Conservation (phyloP, 768 basidiomycete species). For the Tylopilus subfusipes region DNA sequence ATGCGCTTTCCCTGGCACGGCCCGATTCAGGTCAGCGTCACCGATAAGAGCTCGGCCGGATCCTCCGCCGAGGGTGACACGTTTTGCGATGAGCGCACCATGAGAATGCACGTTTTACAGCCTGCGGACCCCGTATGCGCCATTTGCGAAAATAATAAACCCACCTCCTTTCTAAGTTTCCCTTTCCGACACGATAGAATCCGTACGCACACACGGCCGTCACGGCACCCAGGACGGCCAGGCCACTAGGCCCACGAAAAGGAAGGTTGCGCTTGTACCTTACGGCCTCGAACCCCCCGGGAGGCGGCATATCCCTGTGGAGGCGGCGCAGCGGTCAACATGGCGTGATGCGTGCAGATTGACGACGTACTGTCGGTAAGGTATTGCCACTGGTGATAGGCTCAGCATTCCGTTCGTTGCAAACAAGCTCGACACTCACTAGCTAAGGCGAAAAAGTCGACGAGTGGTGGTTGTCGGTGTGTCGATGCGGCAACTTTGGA, state of each 20-base stretch:
- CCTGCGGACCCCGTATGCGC: slow-evolving; percentile 48
- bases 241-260: slow-evolving; percentile 79
- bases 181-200: slow-evolving; percentile 87
- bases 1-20: slow-evolving; percentile 41
- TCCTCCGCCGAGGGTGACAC: slow-evolving; percentile 54
- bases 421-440: slow-evolving; percentile 20
- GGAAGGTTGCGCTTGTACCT: slow-evolving; percentile 97
- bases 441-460: slow-evolving; percentile 1
- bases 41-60: slow-evolving; percentile 46
- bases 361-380: slow-evolving; percentile 28
- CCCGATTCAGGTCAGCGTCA: slow-evolving; percentile 33
- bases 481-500: slow-evolving; percentile 5
- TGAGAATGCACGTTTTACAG: slow-evolving; percentile 60
- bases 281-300: slow-evolving; percentile 88
- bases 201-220: slow-evolving; percentile 84
- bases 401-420: background rate
- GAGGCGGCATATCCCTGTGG: slow-evolving; percentile 89
- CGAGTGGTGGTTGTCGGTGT: background rate
- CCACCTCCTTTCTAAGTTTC: slow-evolving; percentile 90
- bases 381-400: slow-evolving; percentile 20
- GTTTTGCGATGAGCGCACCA: slow-evolving; percentile 65
- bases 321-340: slow-evolving; percentile 9
- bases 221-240: slow-evolving; percentile 83
- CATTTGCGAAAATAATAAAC: slow-evolving; percentile 34
- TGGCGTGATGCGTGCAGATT: slow-evolving; percentile 8